These are phyloP conservation scores for Melanopsichium pennsylvanicum DNA, from an alignment of 1,284 basidiomycete species.

Conservation along the genomic window DNA sequence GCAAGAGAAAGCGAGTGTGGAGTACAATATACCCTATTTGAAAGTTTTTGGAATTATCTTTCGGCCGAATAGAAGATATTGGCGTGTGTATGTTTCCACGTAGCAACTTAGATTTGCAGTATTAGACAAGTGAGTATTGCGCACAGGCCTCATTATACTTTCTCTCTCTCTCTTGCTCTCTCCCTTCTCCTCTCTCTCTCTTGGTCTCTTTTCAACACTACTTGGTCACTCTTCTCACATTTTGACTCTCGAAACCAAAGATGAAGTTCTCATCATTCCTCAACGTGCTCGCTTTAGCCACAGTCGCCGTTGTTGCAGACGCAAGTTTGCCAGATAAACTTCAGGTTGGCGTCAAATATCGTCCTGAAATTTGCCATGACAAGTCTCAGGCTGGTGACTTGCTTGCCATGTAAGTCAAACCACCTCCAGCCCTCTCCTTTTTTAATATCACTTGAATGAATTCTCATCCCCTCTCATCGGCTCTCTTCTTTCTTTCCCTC, in stretches of 20 bases:
- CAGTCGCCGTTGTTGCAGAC: slow-evolving; percentile 43
- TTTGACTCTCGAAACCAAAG: background rate
- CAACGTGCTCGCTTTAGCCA: slow-evolving; percentile 20
- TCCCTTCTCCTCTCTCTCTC: slow-evolving; percentile 20
- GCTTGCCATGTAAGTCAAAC: slow-evolving; percentile 72
- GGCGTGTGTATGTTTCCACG: slow-evolving; percentile 12
- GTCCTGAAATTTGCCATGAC: slow-evolving; percentile 70
- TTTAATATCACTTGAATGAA: no score
- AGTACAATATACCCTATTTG: no score
- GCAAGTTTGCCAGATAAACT: slow-evolving; percentile 40
- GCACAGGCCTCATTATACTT: background rate
- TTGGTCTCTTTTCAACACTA: background rate
- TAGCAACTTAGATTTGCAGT: no score
- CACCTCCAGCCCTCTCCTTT: no score
- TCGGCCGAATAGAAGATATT: slow-evolving; percentile 32
- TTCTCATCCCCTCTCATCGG: no score
- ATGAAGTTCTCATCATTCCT: slow-evolving; percentile 17
- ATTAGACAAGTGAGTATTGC: background rate
- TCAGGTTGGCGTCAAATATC: slow-evolving; percentile 67
- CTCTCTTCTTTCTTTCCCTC: background rate
- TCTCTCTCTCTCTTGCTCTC: background rate
- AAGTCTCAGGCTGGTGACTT: slow-evolving; percentile 75
- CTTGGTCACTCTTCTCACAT: no score
- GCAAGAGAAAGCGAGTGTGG: no score
- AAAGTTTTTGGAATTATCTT: no score